Evolutionary conservation across 306 rosid species (phyloP).

Genomic region (Lathyrus tuberosus): DNA sequence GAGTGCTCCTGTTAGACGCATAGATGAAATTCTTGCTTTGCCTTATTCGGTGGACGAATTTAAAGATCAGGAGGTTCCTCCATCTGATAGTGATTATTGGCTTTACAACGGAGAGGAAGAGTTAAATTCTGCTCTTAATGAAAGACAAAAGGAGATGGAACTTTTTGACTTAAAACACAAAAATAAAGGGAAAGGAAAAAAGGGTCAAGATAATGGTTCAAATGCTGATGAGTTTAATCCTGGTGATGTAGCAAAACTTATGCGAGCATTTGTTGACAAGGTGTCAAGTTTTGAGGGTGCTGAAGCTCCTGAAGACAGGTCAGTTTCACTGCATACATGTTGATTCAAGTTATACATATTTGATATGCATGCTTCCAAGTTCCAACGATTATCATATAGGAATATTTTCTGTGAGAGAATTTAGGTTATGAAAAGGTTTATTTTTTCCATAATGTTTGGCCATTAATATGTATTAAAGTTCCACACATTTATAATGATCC

Average conservation of each 20-base stretch:
- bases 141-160: constrained; percentile 92
- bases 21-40: constrained; percentile 82
- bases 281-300: constrained; percentile 91
- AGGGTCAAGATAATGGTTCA: constrained; percentile 50
- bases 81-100: constrained; percentile 90
- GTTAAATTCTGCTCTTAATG: constrained; percentile 70
- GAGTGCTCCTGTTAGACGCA: constrained; percentile 85
- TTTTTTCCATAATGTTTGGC: constrained; percentile 31
- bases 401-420: constrained; percentile 4
- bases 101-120: constrained; percentile 87
- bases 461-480: constrained; percentile 24
- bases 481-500: neutral
- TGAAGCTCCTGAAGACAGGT: constrained; percentile 86
- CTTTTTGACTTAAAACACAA: constrained; percentile 64
- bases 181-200: constrained; percentile 63
- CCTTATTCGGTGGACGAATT: constrained; percentile 67
- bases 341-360: constrained; percentile 18
- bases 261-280: constrained; percentile 79
- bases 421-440: constrained; percentile 21
- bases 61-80: constrained; percentile 63
- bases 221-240: constrained; percentile 65
- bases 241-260: constrained; percentile 69
- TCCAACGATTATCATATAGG: neutral
- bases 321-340: constrained; percentile 29
- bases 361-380: constrained; percentile 25